Evolutionary conservation across 1,284 basidiomycete genomes (phyloP), one percentile per base, ranked within the genome.

Genomic region (Wolfiporia cocos): DNA sequence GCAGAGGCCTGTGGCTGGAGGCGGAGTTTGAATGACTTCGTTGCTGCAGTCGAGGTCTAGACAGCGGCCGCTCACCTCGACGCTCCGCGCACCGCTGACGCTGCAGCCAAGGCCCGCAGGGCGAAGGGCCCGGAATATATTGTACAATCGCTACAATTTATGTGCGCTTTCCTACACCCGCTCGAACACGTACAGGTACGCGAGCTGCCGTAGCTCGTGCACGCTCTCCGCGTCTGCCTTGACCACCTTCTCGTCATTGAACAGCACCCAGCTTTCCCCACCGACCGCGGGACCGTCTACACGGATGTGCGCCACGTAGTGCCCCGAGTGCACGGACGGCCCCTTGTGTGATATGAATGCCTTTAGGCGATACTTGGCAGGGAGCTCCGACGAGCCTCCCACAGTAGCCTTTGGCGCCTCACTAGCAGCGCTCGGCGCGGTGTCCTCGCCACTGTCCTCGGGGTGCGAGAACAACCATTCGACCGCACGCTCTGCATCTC

Each of bases 381-480:
- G 94, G 0, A 92, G 68, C 2, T 56, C 55, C 18, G 65, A 65
- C n/a, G 75, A 70, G 15, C 85, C 76, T 17, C 68, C 80, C 5
- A 59, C 44, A 21, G 45, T 40, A 11, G 50, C 21, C 17, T 48
- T 35, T 17, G 56, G 37, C 12, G 54, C 49, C 15, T 55, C 35
- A 2, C 56, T 41, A 5, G 62, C 34, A 9, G 66, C 35, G 1
- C 55, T 51, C 12, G 68, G 45, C 1, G 59, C 48, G 14, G 58
- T 53, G 14, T 82, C 80, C 54, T 88, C 81, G 17, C 92, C 92
- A 1, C 63, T 71, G 53, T 97, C 93, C 44, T 92, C 92, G 0
- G 93, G 87, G 56, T 99, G 89, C 48, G 78, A 91, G 67, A 99
- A 98, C n/a, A 98, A 68, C 95, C 95, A 99, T 51, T 96, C 94